phyloP scores from a whole-genome alignment of 257 asterid genomes.

The Primulina huaijiensis region DNA sequence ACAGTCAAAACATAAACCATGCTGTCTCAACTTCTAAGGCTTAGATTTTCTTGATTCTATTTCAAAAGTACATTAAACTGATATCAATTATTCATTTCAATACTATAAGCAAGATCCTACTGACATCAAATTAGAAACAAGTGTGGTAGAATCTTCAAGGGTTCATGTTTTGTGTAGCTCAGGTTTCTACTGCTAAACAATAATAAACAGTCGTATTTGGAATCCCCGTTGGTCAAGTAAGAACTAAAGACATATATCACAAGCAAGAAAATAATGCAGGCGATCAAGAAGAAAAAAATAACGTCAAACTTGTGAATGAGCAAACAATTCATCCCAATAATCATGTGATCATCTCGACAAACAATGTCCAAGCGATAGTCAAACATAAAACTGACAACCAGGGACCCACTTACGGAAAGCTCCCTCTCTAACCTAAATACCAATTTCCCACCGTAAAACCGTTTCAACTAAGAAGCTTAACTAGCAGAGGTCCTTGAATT shows the following conservation, averaged over 20 bases:
- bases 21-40: neutral
- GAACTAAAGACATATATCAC: neutral
- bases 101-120: neutral
- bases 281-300: neutral
- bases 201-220: neutral
- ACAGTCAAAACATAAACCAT: neutral
- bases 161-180: neutral
- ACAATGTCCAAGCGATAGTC: neutral
- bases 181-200: neutral
- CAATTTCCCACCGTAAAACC: neutral
- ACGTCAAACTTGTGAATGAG: neutral
- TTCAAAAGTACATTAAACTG: neutral
- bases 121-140: neutral
- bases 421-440: neutral
- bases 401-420: neutral
- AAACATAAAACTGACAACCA: conserved; percentile 18
- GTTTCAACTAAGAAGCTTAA: conserved; percentile 37
- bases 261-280: neutral
- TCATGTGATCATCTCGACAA: conserved; percentile 22
- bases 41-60: neutral
- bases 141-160: neutral
- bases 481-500: conserved; percentile 59
- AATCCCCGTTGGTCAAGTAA: neutral
- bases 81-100: neutral
- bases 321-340: conserved; percentile 5